A percentile compares a stretch with the other conserved stretches of the same genome.
Evolutionary conservation across 331 rosid genomes (phyloP).

Genomic region (Prunus yedoensis): DNA sequence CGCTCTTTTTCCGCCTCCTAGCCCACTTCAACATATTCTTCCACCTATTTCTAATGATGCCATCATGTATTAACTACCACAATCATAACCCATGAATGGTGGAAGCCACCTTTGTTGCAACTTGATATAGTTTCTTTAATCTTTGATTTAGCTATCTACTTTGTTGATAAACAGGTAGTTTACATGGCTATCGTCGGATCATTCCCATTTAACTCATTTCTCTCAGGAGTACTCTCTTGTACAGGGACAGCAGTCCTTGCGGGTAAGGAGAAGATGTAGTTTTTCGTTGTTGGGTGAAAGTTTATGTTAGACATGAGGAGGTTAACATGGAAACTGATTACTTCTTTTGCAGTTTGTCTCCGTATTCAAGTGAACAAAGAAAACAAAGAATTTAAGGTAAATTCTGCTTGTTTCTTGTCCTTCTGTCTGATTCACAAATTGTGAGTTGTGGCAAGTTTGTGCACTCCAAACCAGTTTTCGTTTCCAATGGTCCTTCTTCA

Average conservation of each 20-base stretch:
- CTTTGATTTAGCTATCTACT: not conserved
- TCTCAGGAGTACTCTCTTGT: conserved; percentile 92
- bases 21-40: not conserved
- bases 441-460: not conserved
- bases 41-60: not conserved
- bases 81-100: not conserved
- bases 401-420: not conserved
- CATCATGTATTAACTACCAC: not conserved
- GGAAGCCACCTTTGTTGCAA: not conserved
- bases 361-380: conserved; percentile 98
- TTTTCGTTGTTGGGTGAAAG: no score
- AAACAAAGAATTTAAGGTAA: conserved; percentile 96
- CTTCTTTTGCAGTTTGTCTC: conserved; percentile 73
- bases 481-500: not conserved
- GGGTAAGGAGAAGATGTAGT: conserved; percentile 50
- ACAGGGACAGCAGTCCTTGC: conserved; percentile 98
- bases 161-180: conserved; percentile 57
- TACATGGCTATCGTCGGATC: conserved; percentile 88
- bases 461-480: not conserved
- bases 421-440: not conserved
- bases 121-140: not conserved
- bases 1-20: not conserved
- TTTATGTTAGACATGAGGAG: conserved; percentile 6
- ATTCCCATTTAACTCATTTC: conserved; percentile 94
- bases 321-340: not conserved